Evolutionary conservation across 169 alveolate species (phyloP), one percentile per base, ranked within the genome.

Genomic region (Haemoproteus tartakovskyi): DNA sequence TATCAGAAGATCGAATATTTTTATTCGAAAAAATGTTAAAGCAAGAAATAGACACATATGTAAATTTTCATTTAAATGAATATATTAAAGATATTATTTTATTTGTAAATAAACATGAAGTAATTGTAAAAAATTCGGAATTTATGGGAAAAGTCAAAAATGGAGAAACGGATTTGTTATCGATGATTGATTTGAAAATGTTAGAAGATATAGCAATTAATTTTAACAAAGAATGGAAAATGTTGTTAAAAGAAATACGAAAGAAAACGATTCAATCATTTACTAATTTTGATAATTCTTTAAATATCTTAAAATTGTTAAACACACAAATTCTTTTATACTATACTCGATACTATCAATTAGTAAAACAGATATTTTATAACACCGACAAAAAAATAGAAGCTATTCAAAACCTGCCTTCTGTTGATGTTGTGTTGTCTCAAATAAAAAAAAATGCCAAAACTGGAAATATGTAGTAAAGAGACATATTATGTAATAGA

Each of bases 181-280:
- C 63, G n/a, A 86, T 80, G 48, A 36, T 88, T 14, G 91, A 88
- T 45, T 14, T 37, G 9, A 40, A 52, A 41, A 27, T 54, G 43
- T 40, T 67, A 70, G 82, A 67, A 54, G 41, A 19, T 12, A 59
- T 56, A n/a, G 82, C 82, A 2, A 27, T 54, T 16, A 12, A 37
- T 16, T 67, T 67, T 54, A 67, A 48, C 37, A 41, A n/a, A 52
- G 18, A 45, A 14, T 67, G 82, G 82, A 67, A 52, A 22, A 2
- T 27, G 6, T 36, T 67, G 26, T 36, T 67, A 26, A 67, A 67
- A 41, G 38, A 40, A 14, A 56, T 54, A 3, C 41, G 45, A 29
- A 40, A 67, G 4, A 48, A 67, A 26, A 47, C 56, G 51, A 52
- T 59, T n/a, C 40, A 18, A 6, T 67, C 82, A 26, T 67, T 67